These are phyloP conservation scores for Abelmoschus esculentus DNA, from an alignment of 345 rosid species.

Conservation along the genomic window DNA sequence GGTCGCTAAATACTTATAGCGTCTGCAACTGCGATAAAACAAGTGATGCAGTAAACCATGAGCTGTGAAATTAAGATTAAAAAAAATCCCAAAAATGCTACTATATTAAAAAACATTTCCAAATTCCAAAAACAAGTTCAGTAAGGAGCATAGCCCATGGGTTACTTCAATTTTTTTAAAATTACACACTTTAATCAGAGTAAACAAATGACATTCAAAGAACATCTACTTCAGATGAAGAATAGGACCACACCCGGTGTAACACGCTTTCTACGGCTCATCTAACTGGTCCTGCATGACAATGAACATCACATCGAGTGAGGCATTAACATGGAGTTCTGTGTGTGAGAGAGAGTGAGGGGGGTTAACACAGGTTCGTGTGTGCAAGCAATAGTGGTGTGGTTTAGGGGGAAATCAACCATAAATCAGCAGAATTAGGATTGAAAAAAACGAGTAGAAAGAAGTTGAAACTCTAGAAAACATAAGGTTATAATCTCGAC, in stretches of 20 bases:
- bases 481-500: not conserved
- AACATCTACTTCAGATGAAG: slow-evolving; percentile 51
- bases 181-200: slow-evolving; percentile 25
- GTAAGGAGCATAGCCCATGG: not conserved
- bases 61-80: too few species aligned
- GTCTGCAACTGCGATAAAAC: too few species aligned
- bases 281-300: slow-evolving; percentile 65
- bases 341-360: not conserved
- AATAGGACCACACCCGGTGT: slow-evolving; percentile 26
- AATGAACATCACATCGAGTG: not conserved
- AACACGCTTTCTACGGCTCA: slow-evolving; percentile 44
- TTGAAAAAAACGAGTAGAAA: not conserved
- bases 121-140: slow-evolving; percentile 12
- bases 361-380: not conserved
- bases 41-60: too few species aligned
- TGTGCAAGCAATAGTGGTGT: not conserved
- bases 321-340: not conserved
- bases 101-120: slow-evolving; percentile 15
- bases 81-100: not conserved
- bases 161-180: slow-evolving; percentile 5
- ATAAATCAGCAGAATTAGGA: not conserved
- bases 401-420: not conserved
- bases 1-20: too few species aligned
- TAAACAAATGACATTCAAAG: slow-evolving; percentile 52
- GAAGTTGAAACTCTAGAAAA: not conserved